Percentiles rank a stretch among this genome's conserved stretches.
phyloP scores from a whole-genome alignment of 345 rosid species.

The Gossypium longicalyx region DNA sequence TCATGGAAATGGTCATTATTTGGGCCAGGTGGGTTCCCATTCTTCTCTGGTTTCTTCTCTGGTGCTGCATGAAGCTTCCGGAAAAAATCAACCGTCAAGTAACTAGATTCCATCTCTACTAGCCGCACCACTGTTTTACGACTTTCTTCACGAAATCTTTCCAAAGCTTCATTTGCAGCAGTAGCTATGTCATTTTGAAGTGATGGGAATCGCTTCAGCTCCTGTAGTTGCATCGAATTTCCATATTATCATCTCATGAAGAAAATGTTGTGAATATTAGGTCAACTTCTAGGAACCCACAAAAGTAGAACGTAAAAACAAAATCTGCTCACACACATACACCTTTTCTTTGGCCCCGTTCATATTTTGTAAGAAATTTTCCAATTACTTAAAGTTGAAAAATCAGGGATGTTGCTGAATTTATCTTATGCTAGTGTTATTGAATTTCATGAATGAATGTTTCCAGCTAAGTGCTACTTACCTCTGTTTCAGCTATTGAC shows the following conservation, averaged over 20 bases:
- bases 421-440: background rate
- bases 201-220: constrained; percentile 89
- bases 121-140: constrained; percentile 77
- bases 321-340: background rate
- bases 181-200: constrained; percentile 85
- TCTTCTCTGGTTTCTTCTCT: constrained; percentile 80
- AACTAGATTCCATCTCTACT: constrained; percentile 98
- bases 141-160: constrained; percentile 92
- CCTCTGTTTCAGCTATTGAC: constrained; percentile 91
- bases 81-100: constrained; percentile 93
- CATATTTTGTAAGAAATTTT: background rate
- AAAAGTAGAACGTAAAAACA: background rate
- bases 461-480: constrained; percentile 28
- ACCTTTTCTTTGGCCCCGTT: background rate
- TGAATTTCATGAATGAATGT: background rate
- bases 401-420: background rate
- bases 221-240: constrained; percentile 40
- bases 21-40: constrained; percentile 44
- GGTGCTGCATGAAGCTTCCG: constrained; percentile 85
- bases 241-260: background rate
- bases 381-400: background rate
- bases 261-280: background rate
- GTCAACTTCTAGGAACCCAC: background rate
- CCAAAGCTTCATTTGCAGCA: constrained; percentile 88
- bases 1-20: constrained; percentile 67